Evolutionary conservation across 73 alveolate genomes (phyloP), one percentile per base, ranked within the genome.

Genomic region (Paramecium tetraurelia): DNA sequence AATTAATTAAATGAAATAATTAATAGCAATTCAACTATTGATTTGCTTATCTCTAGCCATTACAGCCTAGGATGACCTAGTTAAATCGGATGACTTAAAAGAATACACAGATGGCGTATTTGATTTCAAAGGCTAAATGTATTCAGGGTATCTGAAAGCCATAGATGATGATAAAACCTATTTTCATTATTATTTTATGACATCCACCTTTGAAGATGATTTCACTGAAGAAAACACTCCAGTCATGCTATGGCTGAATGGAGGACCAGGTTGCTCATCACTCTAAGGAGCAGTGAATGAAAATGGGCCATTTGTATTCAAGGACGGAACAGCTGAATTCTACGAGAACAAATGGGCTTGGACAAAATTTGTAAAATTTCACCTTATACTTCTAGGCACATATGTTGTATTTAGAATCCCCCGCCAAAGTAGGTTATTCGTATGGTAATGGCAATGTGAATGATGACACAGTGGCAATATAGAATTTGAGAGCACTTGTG

Each of bases 251-350:
- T 97, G 99, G 99, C 92, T 97, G 92, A 96, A 95, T 71, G 99
- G 99, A 48, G 99, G 99, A 20, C 99, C 99, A 2, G 99, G 99
- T 12, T 97, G 99, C 77, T 97, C 99, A n/a, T 92, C 98, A 3
- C 50, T 96, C 36, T 92, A 95, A 59, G 99, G 98, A 5, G 93
- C 96, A 92, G 93, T 95, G 10, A 70, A 70, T 33, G 99, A 97
- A 92, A 94, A 97, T 86, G 99, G 99, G 2, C 99, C 99, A 7
- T 95, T 84, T 86, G 80, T 59, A 43, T 53, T 89, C 7, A 44
- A 70, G 9, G 85, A 40, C n/a, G 75, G 75, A 20, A 48, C 70
- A 43, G 58, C 53, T 5, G 63, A 46, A 12, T 50, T 89, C 22
- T 50, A 70, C n/a, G 27, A 31, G 7, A 89, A 89, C 58, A 41